phyloP scores from a whole-genome alignment of 768 basidiomycete genomes.

The Boletus barrowsii region DNA sequence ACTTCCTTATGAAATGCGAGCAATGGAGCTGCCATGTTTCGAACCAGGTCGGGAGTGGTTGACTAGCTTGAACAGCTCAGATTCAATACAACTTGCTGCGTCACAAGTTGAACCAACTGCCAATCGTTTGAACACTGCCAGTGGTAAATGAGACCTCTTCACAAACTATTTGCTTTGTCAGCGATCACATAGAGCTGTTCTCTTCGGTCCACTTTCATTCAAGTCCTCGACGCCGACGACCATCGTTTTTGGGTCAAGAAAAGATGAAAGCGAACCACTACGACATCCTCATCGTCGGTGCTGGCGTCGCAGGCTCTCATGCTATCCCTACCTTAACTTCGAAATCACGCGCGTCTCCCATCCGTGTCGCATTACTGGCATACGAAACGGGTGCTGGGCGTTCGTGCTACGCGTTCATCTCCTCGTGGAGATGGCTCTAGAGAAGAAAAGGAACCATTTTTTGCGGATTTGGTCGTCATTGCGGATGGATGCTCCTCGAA shows the following conservation, averaged over 20 bases:
- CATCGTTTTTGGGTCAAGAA: background rate
- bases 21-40: slow-evolving; percentile 28
- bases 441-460: slow-evolving; percentile 50
- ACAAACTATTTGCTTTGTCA: slow-evolving; percentile 24
- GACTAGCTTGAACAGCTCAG: background rate
- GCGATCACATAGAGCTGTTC: background rate
- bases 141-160: background rate
- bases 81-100: background rate
- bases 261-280: slow-evolving; percentile 36
- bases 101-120: background rate
- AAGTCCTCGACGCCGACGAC: background rate
- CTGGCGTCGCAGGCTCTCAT: slow-evolving; percentile 87
- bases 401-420: slow-evolving; percentile 49
- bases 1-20: slow-evolving; percentile 69
- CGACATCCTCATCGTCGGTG: slow-evolving; percentile 88
- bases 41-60: background rate
- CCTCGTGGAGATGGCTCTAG: slow-evolving; percentile 32
- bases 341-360: slow-evolving; percentile 45
- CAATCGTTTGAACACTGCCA: background rate
- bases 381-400: slow-evolving; percentile 59
- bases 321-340: slow-evolving; percentile 63
- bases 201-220: background rate
- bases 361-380: slow-evolving; percentile 77
- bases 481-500: slow-evolving; percentile 97
- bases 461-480: slow-evolving; percentile 78